Conservation (phyloP, 2,329 filamentous ascomycete genomes). For the Verticillium longisporum region DNA sequence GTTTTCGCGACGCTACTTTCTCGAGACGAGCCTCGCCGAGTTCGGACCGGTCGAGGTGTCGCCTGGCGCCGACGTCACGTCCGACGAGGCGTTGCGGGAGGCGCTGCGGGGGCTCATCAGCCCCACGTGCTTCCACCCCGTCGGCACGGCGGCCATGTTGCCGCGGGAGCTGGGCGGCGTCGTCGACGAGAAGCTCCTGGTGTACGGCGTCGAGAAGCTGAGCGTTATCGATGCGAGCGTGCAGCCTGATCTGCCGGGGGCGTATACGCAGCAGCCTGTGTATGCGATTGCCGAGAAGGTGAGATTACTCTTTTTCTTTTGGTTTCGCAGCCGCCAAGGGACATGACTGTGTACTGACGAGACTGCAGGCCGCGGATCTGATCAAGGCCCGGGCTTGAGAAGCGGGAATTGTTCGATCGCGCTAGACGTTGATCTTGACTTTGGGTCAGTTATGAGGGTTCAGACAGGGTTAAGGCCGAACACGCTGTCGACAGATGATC, state of each 20-base stretch:
- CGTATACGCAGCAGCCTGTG: slow-evolving; percentile 13
- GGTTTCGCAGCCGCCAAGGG: no score
- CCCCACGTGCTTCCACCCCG: slow-evolving; percentile 10
- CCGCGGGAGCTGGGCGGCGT: slow-evolving; percentile 12
- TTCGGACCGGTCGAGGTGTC: slow-evolving; percentile 22
- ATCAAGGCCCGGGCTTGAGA: slow-evolving; percentile 1
- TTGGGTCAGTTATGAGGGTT: no score
- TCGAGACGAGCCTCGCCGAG: slow-evolving; percentile 25
- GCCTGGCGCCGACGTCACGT: slow-evolving; percentile 9
- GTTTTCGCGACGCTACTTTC: slow-evolving; percentile 23
- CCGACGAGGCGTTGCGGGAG: slow-evolving; percentile 6
- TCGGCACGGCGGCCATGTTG: slow-evolving; percentile 9
- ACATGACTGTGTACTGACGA: neutral
- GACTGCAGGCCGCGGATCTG: neutral
- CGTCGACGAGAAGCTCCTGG: slow-evolving; percentile 11
- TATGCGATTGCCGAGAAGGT: slow-evolving; percentile 11
- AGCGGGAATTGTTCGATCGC: neutral
- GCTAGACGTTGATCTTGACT: no score
- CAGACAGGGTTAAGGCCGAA: no score
- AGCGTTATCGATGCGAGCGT: slow-evolving; percentile 11
- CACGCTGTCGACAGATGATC: neutral
- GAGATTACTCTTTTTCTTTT: neutral
- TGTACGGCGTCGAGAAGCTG: slow-evolving; percentile 6
- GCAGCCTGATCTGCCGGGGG: slow-evolving; percentile 10
- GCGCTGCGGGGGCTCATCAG: slow-evolving; percentile 8